Evolutionary conservation across 306 rosid genomes (phyloP).

Genomic region (Styphnolobium japonicum): DNA sequence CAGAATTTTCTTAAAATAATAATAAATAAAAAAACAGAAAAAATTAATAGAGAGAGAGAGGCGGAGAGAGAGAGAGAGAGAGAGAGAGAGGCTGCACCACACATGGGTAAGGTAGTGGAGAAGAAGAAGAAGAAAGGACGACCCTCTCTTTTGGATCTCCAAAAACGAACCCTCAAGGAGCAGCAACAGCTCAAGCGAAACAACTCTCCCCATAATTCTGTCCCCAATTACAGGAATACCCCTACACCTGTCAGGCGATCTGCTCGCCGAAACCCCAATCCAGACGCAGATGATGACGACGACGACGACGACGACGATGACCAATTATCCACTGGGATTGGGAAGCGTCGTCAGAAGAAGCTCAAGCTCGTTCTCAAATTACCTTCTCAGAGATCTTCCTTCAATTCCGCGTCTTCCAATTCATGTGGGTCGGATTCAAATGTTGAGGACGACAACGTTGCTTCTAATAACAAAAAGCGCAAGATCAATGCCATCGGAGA

Average conservation of each 20-base stretch:
- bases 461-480: conserved; percentile 40
- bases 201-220: conserved; percentile 35
- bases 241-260: conserved; percentile 50
- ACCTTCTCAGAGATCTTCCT: conserved; percentile 48
- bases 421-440: conserved; percentile 49
- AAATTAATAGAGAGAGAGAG: conserved; percentile 37
- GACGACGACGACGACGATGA: conserved; percentile 10
- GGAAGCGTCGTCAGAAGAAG: conserved; percentile 57
- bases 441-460: conserved; percentile 36
- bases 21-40: conserved; percentile 28
- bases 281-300: conserved; percentile 25
- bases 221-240: conserved; percentile 41
- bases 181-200: conserved; percentile 21
- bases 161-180: conserved; percentile 54
- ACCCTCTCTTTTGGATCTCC: conserved; percentile 76
- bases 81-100: conserved; percentile 25
- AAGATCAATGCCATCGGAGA: conserved; percentile 44
- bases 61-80: conserved; percentile 35
- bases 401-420: conserved; percentile 41
- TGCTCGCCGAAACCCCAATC: conserved; percentile 63
- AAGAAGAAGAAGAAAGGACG: conserved; percentile 78
- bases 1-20: neutral
- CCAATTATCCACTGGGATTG: conserved; percentile 27
- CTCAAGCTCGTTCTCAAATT: conserved; percentile 55
- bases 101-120: conserved; percentile 74